Base-by-base conservation (phyloP, 768 basidiomycete genomes). In the Rhizopogon vinicolor region DNA sequence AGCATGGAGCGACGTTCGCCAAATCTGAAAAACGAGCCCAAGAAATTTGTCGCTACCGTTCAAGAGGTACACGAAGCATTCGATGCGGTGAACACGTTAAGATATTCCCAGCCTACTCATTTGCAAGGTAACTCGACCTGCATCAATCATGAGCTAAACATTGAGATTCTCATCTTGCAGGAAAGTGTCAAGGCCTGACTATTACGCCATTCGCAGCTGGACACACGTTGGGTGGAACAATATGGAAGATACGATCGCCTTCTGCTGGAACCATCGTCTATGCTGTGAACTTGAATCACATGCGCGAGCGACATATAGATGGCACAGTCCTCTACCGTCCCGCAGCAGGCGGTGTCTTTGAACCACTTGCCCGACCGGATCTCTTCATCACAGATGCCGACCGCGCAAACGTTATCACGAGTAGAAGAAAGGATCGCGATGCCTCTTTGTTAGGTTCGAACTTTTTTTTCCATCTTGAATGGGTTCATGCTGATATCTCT, bases 221-320 rank as follows among this genome's bases (percentile, higher is more conserved):
- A 0, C 95, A 98, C 69, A 92, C 92, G 0, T 81, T 99, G 14
- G 97, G 97, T 57, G 97, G 96, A 43, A 93, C 95, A 5, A 90
- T 99, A 59, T 98, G 94, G 94, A 98, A 98, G 67, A 89, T 99
- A 58, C 86, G 97, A n/a, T 98, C 95, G 0, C 94, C 97, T 2
- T 93, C 94, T 0, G 91, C 92, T 10, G 96, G 95, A 3, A 98
- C 97, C 3, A 88, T 98, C 35, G 76, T 98, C 25, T 98, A 99
- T 67, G 94, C 94, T 8, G 91, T 98, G 16, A 84, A 93, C 61
- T 78, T 98, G 76, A 98, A 98, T 68, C 97, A 99, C 69, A 95
- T 93, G 82, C 83, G 84, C 52, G 97, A 99, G 68, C 84, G 95
- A 37, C 96, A 98, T 74, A 78, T 99, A 31, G 94, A 98, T 60